A percentile compares a stretch with the other conserved stretches of the same genome.
phyloP scores from a whole-genome alignment of 176 grass and related monocot genomes.

The Elymus sibiricus region DNA sequence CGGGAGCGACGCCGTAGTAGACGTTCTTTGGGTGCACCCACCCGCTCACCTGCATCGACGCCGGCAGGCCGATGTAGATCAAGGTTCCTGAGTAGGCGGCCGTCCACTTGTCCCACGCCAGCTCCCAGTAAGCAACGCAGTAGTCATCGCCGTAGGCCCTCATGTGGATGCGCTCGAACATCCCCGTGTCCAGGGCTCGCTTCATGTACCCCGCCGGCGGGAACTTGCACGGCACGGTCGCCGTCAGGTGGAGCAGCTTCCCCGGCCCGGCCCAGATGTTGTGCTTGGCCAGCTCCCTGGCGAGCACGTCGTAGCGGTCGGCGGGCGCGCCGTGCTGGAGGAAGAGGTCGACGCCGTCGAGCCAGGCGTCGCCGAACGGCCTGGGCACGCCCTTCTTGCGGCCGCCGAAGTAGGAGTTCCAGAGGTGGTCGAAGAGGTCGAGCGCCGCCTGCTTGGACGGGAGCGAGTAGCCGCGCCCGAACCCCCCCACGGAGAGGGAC shows the following conservation, averaged over 20 bases:
- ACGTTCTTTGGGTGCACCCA: not conserved
- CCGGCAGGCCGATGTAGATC: conserved; percentile 6
- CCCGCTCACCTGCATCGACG: not conserved
- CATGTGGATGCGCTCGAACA: not conserved
- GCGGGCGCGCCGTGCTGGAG: not conserved
- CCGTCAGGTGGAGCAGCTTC: not conserved
- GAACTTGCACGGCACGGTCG: conserved; percentile 12
- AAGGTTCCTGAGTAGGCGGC: not conserved
- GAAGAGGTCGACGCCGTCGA: too few relatives aligned
- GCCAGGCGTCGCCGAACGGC: not conserved
- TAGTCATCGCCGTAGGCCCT: not conserved
- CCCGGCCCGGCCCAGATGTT: not conserved
- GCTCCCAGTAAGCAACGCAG: not conserved
- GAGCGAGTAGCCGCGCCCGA: not conserved
- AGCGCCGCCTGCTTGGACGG: not conserved
- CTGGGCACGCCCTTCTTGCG: not conserved
- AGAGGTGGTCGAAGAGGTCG: not conserved
- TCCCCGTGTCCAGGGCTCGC: not conserved
- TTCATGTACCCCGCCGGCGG: not conserved
- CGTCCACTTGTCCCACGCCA: conserved; percentile 2
- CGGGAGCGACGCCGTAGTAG: not conserved
- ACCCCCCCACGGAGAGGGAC: conserved; percentile 11
- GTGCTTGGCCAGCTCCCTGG: not conserved
- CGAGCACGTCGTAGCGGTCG: not conserved
- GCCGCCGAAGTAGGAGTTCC: not conserved